Base-by-base conservation (phyloP, 2,329 filamentous ascomycete genomes). In the Cryphonectria japonica region DNA sequence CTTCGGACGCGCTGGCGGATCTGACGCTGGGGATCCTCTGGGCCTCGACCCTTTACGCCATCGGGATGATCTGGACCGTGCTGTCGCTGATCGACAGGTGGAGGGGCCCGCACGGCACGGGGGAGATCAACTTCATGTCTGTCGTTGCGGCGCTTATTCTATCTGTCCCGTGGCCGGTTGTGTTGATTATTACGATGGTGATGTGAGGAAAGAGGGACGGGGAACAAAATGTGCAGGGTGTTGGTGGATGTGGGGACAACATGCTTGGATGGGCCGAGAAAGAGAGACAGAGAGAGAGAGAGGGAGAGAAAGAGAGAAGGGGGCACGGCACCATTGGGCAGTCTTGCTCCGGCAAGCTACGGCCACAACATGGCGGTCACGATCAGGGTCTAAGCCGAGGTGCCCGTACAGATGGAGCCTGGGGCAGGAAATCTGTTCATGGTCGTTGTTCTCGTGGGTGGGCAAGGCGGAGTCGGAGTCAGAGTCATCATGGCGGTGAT, bases 1-100 rank as follows among this genome's bases (percentile, higher is more conserved):
- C 72, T 1, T 14, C 57, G 3, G 75, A 77, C 57, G 70, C 68
- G 32, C 34, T 62, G 41, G 66, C 61, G 61, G 73, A 75, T 61
- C 63, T 71, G 14, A 34, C 75, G 34, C 69, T 77, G 22, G 76
- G 75, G 62, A 26, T 76, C 61, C 16, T 60, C 41, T 77, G 76
- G 76, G 73, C 57, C 39, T 69, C 72, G 63, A 39, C 65, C 4
- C 26, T 73, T 16, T 77, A 77, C 54, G 74, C 50, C 46, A 73
- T 76, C 29, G 76, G 69, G 66, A 77, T 77, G 74, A 72, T 77
- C 67, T 77, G 75, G 60, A 77, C 76, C 2, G 50, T 69, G 0
- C 8, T 72, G 50, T 68, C 74, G 41, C 72, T 77, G 61, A 74
- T 77, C n/a, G 76, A 77, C 71, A 73, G 76, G 43, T 77, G 76